Conservation (phyloP, 83 land plant species). For the Thuja plicata region DNA sequence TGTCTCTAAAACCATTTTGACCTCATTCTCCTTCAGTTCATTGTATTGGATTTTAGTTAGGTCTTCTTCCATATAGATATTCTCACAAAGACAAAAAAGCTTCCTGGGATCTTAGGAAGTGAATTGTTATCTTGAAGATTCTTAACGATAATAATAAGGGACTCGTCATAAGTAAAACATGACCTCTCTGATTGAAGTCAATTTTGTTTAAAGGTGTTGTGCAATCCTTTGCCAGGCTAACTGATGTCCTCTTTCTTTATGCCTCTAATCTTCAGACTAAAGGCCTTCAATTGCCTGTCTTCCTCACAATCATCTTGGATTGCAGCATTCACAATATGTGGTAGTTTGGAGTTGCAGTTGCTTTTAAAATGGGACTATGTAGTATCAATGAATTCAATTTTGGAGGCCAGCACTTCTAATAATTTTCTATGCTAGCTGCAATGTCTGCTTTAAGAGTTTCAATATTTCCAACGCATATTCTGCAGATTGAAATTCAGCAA, state of each 20-base stretch:
- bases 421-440: background rate
- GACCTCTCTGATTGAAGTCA: background rate
- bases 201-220: background rate
- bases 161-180: background rate
- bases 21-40: background rate
- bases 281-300: background rate
- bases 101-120: background rate
- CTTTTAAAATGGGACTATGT: background rate
- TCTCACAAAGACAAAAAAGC: background rate
- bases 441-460: background rate
- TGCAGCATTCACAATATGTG: background rate
- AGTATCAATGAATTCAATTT: background rate
- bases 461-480: background rate
- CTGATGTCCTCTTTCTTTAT: background rate
- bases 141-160: background rate
- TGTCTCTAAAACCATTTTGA: no score
- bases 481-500: background rate
- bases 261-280: background rate
- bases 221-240: background rate
- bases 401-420: background rate
- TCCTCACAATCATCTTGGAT: background rate
- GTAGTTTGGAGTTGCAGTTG: background rate
- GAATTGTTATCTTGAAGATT: background rate
- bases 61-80: background rate
- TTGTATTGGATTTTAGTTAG: background rate